These are phyloP conservation scores for Kuraishia ogatae DNA, from an alignment of 805 yeast genomes.

Conservation along the genomic window DNA sequence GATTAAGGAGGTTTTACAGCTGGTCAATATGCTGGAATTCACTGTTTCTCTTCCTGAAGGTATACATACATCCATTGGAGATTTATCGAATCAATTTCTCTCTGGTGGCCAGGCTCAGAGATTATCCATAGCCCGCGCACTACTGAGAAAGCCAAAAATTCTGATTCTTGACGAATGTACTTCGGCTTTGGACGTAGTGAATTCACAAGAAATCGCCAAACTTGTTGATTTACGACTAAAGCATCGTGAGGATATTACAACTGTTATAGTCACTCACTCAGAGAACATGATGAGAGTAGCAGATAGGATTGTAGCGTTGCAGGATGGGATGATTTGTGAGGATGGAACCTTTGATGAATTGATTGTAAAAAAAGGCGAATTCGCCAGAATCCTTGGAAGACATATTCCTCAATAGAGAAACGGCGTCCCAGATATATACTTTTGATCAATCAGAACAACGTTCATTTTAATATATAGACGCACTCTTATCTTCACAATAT, in stretches of 20 bases:
- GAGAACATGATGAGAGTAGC: slow-evolving; percentile 54
- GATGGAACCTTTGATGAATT: slow-evolving; percentile 25
- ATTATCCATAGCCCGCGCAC: slow-evolving; percentile 74
- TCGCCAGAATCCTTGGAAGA: slow-evolving; percentile 2
- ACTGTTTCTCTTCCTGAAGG: slow-evolving; percentile 47
- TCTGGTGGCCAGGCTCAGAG: slow-evolving; percentile 94
- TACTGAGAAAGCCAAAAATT: slow-evolving; percentile 55
- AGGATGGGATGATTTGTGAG: slow-evolving; percentile 39
- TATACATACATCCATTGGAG: slow-evolving; percentile 51
- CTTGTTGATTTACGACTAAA: slow-evolving; percentile 31
- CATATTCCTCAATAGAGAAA: too few relatives aligned
- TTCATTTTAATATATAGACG: too few relatives aligned
- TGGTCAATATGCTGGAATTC: slow-evolving; percentile 46
- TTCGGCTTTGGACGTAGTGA: slow-evolving; percentile 70
- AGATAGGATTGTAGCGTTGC: slow-evolving; percentile 38
- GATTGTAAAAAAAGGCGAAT: slow-evolving; percentile 3
- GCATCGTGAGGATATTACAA: slow-evolving; percentile 22
- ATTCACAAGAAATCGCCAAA: slow-evolving; percentile 38
- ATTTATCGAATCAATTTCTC: slow-evolving; percentile 32
- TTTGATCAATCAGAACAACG: too few relatives aligned
- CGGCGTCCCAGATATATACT: too few relatives aligned
- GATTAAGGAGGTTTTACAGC: slow-evolving; percentile 24
- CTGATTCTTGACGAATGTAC: slow-evolving; percentile 87
- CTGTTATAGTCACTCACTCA: slow-evolving; percentile 68
- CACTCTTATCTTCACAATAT: too few relatives aligned